A percentile compares a stretch with the other conserved stretches of the same genome.
Evolutionary conservation across 805 yeast species (phyloP).

Genomic region (Cyberlindnera samutprakarnensis): DNA sequence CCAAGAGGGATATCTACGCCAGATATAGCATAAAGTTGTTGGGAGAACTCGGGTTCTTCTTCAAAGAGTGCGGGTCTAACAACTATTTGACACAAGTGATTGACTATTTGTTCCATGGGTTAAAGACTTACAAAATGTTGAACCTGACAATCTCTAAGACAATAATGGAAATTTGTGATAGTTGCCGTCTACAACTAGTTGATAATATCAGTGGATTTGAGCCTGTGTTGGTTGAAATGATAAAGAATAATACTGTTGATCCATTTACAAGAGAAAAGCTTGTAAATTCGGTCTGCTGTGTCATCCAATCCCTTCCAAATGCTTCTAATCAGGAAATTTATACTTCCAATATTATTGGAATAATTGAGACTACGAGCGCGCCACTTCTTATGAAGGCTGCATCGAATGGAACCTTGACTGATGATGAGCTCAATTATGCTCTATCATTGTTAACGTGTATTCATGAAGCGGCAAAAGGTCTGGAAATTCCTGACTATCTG

Average conservation of each 20-base stretch:
- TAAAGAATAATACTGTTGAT: constrained; percentile 32
- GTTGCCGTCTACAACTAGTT: constrained; percentile 36
- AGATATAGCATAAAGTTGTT: constrained; percentile 50
- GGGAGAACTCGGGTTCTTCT: constrained; percentile 54
- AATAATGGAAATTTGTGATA: constrained; percentile 49
- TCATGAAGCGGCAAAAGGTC: constrained; percentile 64
- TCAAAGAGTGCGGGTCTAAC: constrained; percentile 39
- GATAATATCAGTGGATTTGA: constrained; percentile 42
- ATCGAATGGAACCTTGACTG: constrained; percentile 1
- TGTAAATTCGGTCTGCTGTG: constrained; percentile 54
- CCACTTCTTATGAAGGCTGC: constrained; percentile 12
- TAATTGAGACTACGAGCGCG: constrained; percentile 20
- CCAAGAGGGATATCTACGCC: constrained; percentile 20
- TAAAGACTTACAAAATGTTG: constrained; percentile 21
- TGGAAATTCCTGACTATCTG: constrained; percentile 51
- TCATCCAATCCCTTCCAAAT: constrained; percentile 45
- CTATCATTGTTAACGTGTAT: constrained; percentile 55
- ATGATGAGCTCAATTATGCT: constrained; percentile 35
- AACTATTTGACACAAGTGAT: constrained; percentile 43
- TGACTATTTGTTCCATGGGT: constrained; percentile 42
- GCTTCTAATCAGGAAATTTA: constrained; percentile 37
- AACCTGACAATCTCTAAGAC: constrained; percentile 44
- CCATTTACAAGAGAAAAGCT: constrained; percentile 49
- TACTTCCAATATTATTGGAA: constrained; percentile 25
- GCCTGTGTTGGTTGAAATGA: constrained; percentile 37